phyloP scores from a whole-genome alignment of 208 protist species.

The Trypanosoma melophagium region DNA sequence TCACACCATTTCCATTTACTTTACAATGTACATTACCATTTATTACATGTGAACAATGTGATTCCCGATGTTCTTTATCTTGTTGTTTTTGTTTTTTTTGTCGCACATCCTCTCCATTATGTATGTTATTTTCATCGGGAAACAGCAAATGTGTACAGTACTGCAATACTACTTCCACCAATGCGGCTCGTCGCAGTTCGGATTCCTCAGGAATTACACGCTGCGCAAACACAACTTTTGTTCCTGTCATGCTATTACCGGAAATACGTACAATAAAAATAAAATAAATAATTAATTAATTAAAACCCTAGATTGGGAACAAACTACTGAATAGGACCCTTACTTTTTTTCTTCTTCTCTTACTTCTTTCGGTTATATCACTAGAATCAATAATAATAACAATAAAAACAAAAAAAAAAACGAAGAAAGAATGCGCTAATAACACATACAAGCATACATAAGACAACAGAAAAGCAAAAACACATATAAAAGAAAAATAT shows the following conservation, averaged over 20 bases:
- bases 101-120: background rate
- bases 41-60: too few relatives aligned
- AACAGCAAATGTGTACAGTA: slow-evolving; percentile 47
- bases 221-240: slow-evolving; percentile 28
- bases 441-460: background rate
- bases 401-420: background rate
- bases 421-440: background rate
- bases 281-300: slow-evolving; percentile 11
- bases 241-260: background rate
- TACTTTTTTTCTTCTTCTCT: background rate
- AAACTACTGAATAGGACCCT: background rate
- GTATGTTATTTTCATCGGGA: background rate
- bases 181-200: slow-evolving; percentile 39
- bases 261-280: background rate
- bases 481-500: background rate
- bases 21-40: background rate
- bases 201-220: slow-evolving; percentile 56
- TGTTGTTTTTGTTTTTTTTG: background rate
- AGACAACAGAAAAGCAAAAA: background rate
- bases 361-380: background rate
- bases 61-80: background rate
- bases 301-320: slow-evolving; percentile 5
- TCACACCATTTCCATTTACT: background rate
- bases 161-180: slow-evolving; percentile 54
- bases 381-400: too few relatives aligned